phyloP scores from a whole-genome alignment of 2,329 filamentous ascomycete species.

The Ophiosphaerella narmari region DNA sequence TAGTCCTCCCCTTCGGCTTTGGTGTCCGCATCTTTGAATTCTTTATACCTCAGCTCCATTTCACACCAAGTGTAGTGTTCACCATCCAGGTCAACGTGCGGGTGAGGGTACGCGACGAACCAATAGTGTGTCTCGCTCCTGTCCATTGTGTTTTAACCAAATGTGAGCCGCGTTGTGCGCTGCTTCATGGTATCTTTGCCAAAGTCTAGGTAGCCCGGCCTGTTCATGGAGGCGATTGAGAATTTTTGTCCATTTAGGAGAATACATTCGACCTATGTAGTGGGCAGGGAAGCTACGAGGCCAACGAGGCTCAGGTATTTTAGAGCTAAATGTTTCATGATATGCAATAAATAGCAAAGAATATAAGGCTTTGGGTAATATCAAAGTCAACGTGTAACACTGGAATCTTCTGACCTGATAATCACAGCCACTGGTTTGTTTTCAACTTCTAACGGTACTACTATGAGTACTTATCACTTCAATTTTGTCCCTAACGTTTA shows the following conservation, averaged over 20 bases:
- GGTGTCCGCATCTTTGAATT: conserved; percentile 4
- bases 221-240: conserved; percentile 14
- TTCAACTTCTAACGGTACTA: no score
- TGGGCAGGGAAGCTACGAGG: conserved; percentile 11
- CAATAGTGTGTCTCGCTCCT: conserved; percentile 28
- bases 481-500: no score
- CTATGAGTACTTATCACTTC: no score
- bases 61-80: conserved; percentile 23
- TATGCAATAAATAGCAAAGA: conserved; percentile 10
- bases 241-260: conserved; percentile 18
- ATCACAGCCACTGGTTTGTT: no score
- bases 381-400: no score
- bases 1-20: conserved; percentile 11
- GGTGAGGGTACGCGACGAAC: conserved; percentile 21
- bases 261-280: conserved; percentile 12
- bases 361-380: no score
- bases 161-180: conserved; percentile 17
- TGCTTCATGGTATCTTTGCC: neutral
- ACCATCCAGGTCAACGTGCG: conserved; percentile 10
- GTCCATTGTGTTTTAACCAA: conserved; percentile 20
- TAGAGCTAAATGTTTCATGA: conserved; percentile 7
- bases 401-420: no score
- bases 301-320: conserved; percentile 6
- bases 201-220: conserved; percentile 22
- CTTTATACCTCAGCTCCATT: conserved; percentile 19